Conservation (phyloP, 768 basidiomycete genomes). For the Phanerodontia chrysosporium region DNA sequence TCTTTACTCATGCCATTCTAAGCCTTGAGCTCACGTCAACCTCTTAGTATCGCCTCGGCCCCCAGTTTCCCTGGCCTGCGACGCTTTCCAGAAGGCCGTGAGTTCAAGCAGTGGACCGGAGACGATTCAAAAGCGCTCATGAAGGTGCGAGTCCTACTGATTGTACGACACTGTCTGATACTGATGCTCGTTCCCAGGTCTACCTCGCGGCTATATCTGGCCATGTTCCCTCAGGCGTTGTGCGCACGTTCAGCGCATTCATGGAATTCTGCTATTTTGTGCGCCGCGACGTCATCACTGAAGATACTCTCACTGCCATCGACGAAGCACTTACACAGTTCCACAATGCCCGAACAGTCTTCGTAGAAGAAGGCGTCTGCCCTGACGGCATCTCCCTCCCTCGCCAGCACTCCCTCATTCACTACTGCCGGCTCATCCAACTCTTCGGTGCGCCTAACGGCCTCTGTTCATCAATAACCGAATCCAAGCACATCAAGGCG, state of each 20-base stretch:
- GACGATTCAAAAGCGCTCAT: constrained; percentile 21
- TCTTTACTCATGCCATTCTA: not conserved
- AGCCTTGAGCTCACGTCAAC: not conserved
- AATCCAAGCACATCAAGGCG: constrained; percentile 24
- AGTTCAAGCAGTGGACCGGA: constrained; percentile 21
- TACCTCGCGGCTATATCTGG: constrained; percentile 23
- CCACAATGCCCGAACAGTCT: constrained; percentile 28
- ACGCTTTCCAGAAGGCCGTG: constrained; percentile 17
- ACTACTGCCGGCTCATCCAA: constrained; percentile 17
- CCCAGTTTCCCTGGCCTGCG: constrained; percentile 14
- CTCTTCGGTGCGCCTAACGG: constrained; percentile 24
- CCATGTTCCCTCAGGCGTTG: constrained; percentile 19
- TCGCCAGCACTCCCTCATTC: constrained; percentile 14
- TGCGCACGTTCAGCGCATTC: constrained; percentile 19
- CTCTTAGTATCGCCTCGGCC: constrained; percentile 19
- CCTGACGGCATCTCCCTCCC: constrained; percentile 14
- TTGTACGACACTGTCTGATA: too few species aligned
- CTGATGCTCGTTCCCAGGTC: too few species aligned
- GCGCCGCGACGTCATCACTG: constrained; percentile 9
- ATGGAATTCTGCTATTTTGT: constrained; percentile 26
- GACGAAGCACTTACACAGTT: constrained; percentile 22
- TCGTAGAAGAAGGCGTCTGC: constrained; percentile 4
- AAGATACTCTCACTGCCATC: constrained; percentile 10
- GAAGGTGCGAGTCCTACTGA: constrained; percentile 18
- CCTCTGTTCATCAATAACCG: constrained; percentile 25